A percentile compares a stretch with the other conserved stretches of the same genome.
Evolutionary conservation across 1,139 yeast species (phyloP).

Genomic region (Blastobotrys illinoisensis): DNA sequence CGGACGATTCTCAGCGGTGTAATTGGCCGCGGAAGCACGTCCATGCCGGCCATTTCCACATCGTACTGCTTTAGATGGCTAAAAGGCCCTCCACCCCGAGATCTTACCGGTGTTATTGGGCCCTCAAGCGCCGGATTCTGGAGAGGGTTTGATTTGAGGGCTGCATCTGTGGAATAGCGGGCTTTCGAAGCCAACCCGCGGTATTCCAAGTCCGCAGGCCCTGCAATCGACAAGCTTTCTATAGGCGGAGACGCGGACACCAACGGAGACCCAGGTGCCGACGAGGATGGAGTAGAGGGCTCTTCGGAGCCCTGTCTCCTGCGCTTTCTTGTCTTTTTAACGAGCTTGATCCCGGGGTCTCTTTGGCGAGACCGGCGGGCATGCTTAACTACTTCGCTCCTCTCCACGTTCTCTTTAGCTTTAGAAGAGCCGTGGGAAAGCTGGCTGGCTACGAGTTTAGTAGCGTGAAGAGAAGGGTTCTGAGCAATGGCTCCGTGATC

Average conservation of each 20-base stretch:
- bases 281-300: not conserved
- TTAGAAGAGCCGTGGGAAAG: not conserved
- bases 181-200: not conserved
- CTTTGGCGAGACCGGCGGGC: not conserved
- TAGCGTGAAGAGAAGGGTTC: not conserved
- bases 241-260: not conserved
- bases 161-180: not conserved
- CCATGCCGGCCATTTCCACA: slow-evolving; percentile 13
- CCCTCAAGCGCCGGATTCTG: not conserved
- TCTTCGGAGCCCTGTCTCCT: not conserved
- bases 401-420: not conserved
- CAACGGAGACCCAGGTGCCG: not conserved
- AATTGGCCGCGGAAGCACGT: slow-evolving; percentile 14
- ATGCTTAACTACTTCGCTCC: not conserved
- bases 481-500: not conserved
- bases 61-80: slow-evolving; percentile 6
- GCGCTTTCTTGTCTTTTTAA: not conserved
- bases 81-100: not conserved
- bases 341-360: not conserved
- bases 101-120: not conserved
- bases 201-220: not conserved
- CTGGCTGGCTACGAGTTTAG: not conserved
- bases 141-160: not conserved
- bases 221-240: not conserved
- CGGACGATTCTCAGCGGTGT: slow-evolving; percentile 13